phyloP scores from a whole-genome alignment of 1,284 basidiomycete genomes.

The Takashimella koratensis region DNA sequence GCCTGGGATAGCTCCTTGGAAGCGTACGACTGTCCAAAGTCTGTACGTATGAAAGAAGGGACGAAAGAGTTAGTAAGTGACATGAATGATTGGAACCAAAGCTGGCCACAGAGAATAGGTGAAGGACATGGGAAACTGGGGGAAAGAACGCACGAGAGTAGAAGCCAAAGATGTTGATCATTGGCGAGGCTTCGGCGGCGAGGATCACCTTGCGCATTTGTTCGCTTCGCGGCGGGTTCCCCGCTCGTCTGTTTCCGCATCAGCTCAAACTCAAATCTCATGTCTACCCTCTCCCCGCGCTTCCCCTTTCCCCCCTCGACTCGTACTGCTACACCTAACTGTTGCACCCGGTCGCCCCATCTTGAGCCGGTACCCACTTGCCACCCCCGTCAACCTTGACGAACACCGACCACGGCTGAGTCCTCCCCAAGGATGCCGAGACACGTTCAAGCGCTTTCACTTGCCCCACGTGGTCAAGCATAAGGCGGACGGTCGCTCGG shows the following conservation, averaged over 20 bases:
- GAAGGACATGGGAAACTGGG: too few relatives aligned
- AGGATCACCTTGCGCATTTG: slow-evolving; percentile 59
- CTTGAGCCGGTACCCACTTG: slow-evolving; percentile 62
- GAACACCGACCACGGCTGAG: slow-evolving; percentile 64
- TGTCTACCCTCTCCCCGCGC: too few relatives aligned
- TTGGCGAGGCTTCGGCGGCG: slow-evolving; percentile 47
- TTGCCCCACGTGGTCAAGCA: slow-evolving; percentile 73
- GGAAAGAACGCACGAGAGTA: slow-evolving; percentile 66
- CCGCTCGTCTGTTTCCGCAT: slow-evolving; percentile 85
- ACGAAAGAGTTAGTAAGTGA: neutral
- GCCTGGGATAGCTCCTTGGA: slow-evolving; percentile 65
- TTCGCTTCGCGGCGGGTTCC: slow-evolving; percentile 58
- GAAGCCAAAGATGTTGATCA: slow-evolving; percentile 70
- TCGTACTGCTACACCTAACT: too few relatives aligned
- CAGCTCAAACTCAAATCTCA: too few relatives aligned
- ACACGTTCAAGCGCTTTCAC: slow-evolving; percentile 61
- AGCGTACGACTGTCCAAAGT: slow-evolving; percentile 60
- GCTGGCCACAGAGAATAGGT: neutral
- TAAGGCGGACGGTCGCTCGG: slow-evolving; percentile 60
- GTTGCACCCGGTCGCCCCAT: too few relatives aligned
- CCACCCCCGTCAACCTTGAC: slow-evolving; percentile 76
- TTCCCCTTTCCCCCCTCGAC: too few relatives aligned
- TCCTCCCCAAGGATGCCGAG: slow-evolving; percentile 34
- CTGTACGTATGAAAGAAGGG: too few relatives aligned
- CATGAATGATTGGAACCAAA: neutral